Base-by-base conservation (phyloP, 768 basidiomycete species). In the Leucocoprinus sp. region DNA sequence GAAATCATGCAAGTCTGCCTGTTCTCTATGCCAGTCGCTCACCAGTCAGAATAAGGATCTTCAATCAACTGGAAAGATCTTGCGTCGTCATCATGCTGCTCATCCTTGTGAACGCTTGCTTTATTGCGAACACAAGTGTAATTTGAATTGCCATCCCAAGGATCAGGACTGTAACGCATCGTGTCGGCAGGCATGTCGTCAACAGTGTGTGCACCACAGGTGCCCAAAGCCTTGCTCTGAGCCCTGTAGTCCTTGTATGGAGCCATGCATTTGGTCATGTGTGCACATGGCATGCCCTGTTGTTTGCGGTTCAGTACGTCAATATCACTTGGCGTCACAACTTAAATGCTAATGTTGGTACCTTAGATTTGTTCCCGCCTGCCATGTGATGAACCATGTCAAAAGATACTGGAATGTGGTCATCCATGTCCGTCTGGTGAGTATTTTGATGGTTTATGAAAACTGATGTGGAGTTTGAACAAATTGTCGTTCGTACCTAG, bases 351-450 rank as follows among this genome's bases (percentile, higher is more conserved):
- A n/a, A n/a, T n/a, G 8, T 39, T 39, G 37, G n/a, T n/a, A n/a
- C n/a, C n/a, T 18, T 38, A 84, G 82, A 67, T 80, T 17, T 87
- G 84, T 56, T 65, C 74, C 2, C 70, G 82, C 3, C 57, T 82
- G 1, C 84, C 84, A 2, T 84, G 83, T 51, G 76, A 85, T 49
- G 43, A 58, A 37, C 70, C 67, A 0, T 86, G 84, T 46, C 51
- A 60, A 11, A 64, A 64, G 9, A n/a, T 42, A 0, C 65, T 86
- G 8, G 2, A 31, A 5, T 86, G 84, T 55, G 80, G 81, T 8
- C 82, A 84, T 56, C 64, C 52, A 27, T 86, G 84, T 51, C 78
- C 81, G 12, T 84, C 82, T 27, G 73, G 83, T 84, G 54, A 41
- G 67, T 56, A 9, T 5, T 23, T 34, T 39, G 8, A 3, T 14